These are phyloP conservation scores for Daldinia vernicosa DNA, from an alignment of 495 filamentous ascomycete species.

Conservation along the genomic window DNA sequence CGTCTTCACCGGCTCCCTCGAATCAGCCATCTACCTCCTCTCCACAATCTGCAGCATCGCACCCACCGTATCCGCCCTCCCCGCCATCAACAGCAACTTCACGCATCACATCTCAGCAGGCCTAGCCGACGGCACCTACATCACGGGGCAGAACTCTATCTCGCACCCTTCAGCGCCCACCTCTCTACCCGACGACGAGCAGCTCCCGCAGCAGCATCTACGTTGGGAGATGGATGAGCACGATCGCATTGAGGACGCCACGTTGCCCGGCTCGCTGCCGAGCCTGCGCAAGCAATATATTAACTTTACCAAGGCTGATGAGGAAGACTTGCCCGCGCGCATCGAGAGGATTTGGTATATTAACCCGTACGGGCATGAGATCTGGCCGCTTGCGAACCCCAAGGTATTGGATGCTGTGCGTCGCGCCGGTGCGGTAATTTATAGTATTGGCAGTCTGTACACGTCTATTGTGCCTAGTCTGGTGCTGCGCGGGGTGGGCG, in stretches of 20 bases:
- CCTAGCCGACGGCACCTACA: constrained; percentile 76
- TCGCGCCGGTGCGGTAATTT: constrained; percentile 74
- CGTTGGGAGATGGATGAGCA: constrained; percentile 55
- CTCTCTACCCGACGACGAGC: constrained; percentile 54
- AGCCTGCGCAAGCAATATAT: constrained; percentile 82
- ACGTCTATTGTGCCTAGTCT: constrained; percentile 79
- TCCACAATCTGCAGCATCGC: constrained; percentile 83
- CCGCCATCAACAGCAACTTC: constrained; percentile 93
- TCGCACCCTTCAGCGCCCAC: constrained; percentile 75
- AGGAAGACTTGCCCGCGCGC: constrained; percentile 74
- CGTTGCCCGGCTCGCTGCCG: constrained; percentile 84
- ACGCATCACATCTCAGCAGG: constrained; percentile 91
- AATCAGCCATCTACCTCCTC: constrained; percentile 82
- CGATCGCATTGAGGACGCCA: constrained; percentile 79
- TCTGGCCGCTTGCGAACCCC: constrained; percentile 80
- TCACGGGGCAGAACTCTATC: constrained; percentile 92
- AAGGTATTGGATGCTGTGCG: constrained; percentile 74
- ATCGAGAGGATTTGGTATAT: constrained; percentile 95
- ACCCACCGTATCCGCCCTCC: constrained; percentile 77
- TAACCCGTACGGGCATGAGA: constrained; percentile 93
- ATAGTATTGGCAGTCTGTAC: constrained; percentile 90
- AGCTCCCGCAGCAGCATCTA: constrained; percentile 36
- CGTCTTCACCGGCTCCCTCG: constrained; percentile 82
- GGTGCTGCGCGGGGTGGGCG: constrained; percentile 71
- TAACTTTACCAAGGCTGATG: constrained; percentile 72